phyloP scores from a whole-genome alignment of 1,284 basidiomycete species.

The Ustilago esculenta region DNA sequence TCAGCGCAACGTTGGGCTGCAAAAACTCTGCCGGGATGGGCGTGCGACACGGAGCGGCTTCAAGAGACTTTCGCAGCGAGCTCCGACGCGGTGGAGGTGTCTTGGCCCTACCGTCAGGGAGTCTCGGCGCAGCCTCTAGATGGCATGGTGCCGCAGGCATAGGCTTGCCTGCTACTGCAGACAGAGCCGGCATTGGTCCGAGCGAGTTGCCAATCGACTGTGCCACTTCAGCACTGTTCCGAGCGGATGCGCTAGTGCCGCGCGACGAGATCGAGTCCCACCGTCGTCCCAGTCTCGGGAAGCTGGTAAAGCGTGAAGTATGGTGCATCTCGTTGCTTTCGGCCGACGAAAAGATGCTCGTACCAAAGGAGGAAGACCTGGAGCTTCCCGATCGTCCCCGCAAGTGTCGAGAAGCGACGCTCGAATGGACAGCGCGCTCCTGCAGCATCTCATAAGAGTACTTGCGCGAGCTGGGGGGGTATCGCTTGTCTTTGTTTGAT shows the following conservation, averaged over 20 bases:
- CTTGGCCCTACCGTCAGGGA: constrained; percentile 1
- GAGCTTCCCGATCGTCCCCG: constrained; percentile 37
- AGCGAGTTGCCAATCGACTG: constrained; percentile 3
- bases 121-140: background rate
- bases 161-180: constrained; percentile 8
- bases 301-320: constrained; percentile 22
- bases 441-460: constrained; percentile 33
- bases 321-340: constrained; percentile 24
- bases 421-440: constrained; percentile 17
- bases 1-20: constrained; percentile 17
- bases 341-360: constrained; percentile 29
- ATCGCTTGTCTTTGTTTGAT: constrained; percentile 27
- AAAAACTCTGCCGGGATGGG: constrained; percentile 22
- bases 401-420: constrained; percentile 23
- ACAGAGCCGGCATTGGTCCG: constrained; percentile 6
- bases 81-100: constrained; percentile 36
- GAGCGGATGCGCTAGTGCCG: constrained; percentile 27
- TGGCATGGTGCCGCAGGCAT: constrained; percentile 5
- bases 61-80: constrained; percentile 25
- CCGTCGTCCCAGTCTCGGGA: constrained; percentile 21
- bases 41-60: constrained; percentile 6
- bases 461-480: constrained; percentile 36
- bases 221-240: constrained; percentile 25
- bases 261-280: constrained; percentile 50
- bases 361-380: constrained; percentile 35